A percentile compares a stretch with the other conserved stretches of the same genome.
These are phyloP conservation scores for Fusarium coicis DNA, from an alignment of 2,329 filamentous ascomycete genomes.

Conservation along the genomic window DNA sequence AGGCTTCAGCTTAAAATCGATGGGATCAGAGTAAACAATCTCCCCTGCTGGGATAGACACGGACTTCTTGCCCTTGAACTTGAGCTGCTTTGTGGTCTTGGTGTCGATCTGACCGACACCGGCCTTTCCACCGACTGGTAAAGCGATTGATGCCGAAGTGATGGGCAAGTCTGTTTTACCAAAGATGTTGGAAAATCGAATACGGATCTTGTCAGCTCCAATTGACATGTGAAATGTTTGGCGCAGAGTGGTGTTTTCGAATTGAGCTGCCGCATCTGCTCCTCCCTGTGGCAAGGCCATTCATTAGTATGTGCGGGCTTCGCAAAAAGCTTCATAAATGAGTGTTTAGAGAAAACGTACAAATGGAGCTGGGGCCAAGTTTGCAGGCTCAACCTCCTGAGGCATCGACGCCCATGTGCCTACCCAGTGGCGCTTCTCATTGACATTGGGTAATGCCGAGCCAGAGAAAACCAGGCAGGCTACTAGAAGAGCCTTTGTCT, in stretches of 20 bases:
- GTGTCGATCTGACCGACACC: constrained; percentile 20
- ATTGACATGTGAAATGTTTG: constrained; percentile 29
- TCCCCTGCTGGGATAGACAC: constrained; percentile 10
- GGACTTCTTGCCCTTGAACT: constrained; percentile 17
- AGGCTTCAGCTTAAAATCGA: constrained; percentile 20
- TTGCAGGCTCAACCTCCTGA: constrained; percentile 25
- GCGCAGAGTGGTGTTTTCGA: constrained; percentile 22
- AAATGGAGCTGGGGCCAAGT: constrained; percentile 26
- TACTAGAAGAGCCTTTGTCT: constrained; percentile 1
- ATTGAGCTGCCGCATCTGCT: constrained; percentile 7
- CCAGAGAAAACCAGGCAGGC: constrained; percentile 2
- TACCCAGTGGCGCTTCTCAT: constrained; percentile 18
- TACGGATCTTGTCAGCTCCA: constrained; percentile 10
- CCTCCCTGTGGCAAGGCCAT: neutral
- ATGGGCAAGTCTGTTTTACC: constrained; percentile 25
- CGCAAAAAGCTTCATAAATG: rapidly evolving
- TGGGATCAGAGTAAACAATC: constrained; percentile 17
- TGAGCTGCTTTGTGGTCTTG: constrained; percentile 1
- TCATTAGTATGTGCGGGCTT: neutral
- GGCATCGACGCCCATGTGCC: constrained; percentile 32
- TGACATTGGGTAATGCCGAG: neutral
- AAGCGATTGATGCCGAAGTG: constrained; percentile 14
- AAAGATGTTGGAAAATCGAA: constrained; percentile 29
- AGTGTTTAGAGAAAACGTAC: neutral
- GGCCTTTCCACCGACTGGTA: constrained; percentile 6